Conservation (phyloP, 2,329 filamentous ascomycete genomes). For the Curvularia verruculosa region DNA sequence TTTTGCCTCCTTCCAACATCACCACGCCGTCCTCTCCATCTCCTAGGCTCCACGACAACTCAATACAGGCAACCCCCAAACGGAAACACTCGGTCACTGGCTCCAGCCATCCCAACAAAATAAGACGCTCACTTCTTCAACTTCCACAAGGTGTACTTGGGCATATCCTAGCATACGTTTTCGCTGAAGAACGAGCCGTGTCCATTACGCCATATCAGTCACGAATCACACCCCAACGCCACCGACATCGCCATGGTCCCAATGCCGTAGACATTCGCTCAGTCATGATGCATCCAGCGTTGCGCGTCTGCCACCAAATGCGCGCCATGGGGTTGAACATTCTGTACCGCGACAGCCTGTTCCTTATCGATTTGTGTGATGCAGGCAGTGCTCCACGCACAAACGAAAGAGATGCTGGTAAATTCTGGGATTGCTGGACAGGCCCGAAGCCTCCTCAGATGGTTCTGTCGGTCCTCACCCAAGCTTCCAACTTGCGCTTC, state of each 20-base stretch:
- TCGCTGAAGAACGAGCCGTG: slow-evolving; percentile 25
- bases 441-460: slow-evolving; percentile 21
- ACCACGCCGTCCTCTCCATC: slow-evolving; percentile 19
- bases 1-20: slow-evolving; percentile 14
- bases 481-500: slow-evolving; percentile 26
- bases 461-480: slow-evolving; percentile 24
- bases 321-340: slow-evolving; percentile 21
- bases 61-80: neutral
- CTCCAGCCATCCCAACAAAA: neutral
- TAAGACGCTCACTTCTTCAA: slow-evolving; percentile 11
- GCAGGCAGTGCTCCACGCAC: slow-evolving; percentile 16
- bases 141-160: slow-evolving; percentile 28
- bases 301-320: slow-evolving; percentile 8
- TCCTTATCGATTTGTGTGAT: slow-evolving; percentile 33
- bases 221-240: slow-evolving; percentile 21
- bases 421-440: slow-evolving; percentile 31
- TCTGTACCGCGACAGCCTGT: slow-evolving; percentile 27
- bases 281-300: slow-evolving; percentile 16
- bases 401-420: slow-evolving; percentile 21
- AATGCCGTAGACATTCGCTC: slow-evolving; percentile 30
- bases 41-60: neutral
- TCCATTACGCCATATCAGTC: slow-evolving; percentile 17
- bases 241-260: slow-evolving; percentile 25
- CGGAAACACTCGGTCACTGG: neutral
- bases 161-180: slow-evolving; percentile 27